Base-by-base conservation (phyloP, 805 yeast genomes). In the Kluyveromyces siamensis region DNA sequence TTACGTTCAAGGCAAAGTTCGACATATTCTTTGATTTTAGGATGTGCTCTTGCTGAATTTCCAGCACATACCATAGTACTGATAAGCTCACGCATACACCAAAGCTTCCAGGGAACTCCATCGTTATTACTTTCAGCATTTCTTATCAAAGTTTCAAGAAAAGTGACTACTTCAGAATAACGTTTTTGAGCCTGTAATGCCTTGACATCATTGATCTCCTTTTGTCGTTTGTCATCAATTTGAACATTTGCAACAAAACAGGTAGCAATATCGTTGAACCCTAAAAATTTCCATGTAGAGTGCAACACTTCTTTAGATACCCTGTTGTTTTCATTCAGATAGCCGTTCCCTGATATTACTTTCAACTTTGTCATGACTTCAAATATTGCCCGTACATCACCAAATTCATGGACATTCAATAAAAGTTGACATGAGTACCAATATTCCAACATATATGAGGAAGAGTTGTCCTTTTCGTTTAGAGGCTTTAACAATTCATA, bases 11-110 rank as follows among this genome's bases (percentile, higher is more conserved):
- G 45, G 18, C 45, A 43, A 11, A 16, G 35, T 7, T 43, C 45
- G 14, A 43, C 25, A 17, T 35, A 36, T 17, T 43, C 18, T 7
- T 17, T 14, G 9, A 43, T 33, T 8, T 33, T 35, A 13, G 45
- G 39, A 6, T 43, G 45, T 17, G 45, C 45, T 14, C 45, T 21
- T 4, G 45, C 45, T n/a, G 45, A n/a, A 43, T 43, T 43, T 33
- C 45, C 45, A 35, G 45, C 45, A 10, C 21, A 8, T 6, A 43
- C 17, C 45, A 43, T 43, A 9, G 33, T 43, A 17, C 19, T 16
- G 13, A 43, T 36, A 3, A 16, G 3, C 25, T 30, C 18, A 8
- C 19, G 27, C 14, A 18, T 33, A 11, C 25, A 43, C 16, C 25
- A n/a, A 17, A 43, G 27, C 36, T 36, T 16, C 37, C 21, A 43